These are phyloP conservation scores for Raddia distichophylla DNA, from an alignment of 176 grass and related monocot genomes.

Conservation along the genomic window DNA sequence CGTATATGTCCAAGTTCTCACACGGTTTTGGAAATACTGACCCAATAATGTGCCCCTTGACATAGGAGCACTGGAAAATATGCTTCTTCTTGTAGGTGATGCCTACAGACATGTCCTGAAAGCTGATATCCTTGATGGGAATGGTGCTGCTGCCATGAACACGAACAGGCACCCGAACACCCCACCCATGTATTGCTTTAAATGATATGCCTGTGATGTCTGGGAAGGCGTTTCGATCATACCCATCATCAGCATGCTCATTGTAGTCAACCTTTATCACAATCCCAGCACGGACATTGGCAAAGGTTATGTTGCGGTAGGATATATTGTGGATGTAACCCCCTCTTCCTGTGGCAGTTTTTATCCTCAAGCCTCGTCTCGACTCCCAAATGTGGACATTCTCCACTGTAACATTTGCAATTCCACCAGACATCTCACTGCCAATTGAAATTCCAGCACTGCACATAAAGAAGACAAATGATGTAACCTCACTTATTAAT, in stretches of 20 bases:
- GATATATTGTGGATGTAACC: constrained; percentile 73
- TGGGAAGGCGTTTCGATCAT: constrained; percentile 62
- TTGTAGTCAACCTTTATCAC: constrained; percentile 87
- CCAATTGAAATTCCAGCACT: constrained; percentile 96
- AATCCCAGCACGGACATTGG: constrained; percentile 69
- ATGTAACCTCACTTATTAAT: constrained; percentile 13
- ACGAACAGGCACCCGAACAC: constrained; percentile 86
- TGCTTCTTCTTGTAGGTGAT: constrained; percentile 98
- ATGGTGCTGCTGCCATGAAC: constrained; percentile 83
- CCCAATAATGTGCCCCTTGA: constrained; percentile 62
- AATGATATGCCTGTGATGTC: constrained; percentile 69
- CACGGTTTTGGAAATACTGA: constrained; percentile 77
- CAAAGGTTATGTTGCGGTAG: constrained; percentile 73
- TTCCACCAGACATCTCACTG: constrained; percentile 94
- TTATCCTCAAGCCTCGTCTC: constrained; percentile 78
- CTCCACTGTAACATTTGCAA: constrained; percentile 78
- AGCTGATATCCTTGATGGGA: constrained; percentile 69
- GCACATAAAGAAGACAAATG: constrained; percentile 27
- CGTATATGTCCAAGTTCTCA: constrained; percentile 71
- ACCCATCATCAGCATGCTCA: constrained; percentile 84
- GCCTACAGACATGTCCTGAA: constrained; percentile 75
- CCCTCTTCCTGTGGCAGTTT: constrained; percentile 78
- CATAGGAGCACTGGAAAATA: constrained; percentile 90
- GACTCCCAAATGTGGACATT: constrained; percentile 76
- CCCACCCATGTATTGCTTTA: constrained; percentile 65